Base-by-base conservation (phyloP, 2,329 filamentous ascomycete species). In the Botrytis byssoidea region DNA sequence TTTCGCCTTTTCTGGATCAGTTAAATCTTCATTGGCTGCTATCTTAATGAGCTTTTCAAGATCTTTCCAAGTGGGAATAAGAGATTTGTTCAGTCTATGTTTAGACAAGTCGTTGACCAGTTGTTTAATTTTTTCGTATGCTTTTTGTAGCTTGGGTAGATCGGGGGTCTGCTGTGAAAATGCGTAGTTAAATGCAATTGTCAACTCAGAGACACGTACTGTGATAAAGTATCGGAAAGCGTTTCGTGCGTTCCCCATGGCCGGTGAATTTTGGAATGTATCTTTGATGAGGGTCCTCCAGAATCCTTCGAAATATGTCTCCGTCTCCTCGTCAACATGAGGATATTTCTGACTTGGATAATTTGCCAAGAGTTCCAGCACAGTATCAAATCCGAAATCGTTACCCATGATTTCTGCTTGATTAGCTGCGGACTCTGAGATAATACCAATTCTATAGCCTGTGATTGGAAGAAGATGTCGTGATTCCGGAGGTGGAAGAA, bases 241-340 rank as follows among this genome's bases (percentile, higher is more conserved):
- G 3, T 40, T 16, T 40, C 72, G 44, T 32, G 72, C 72, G 5
- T 73, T 40, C 4, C 65, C 37, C 0, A 14, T 63, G 12, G 74
- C 75, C 18, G 67, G 59, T 4, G 55, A 29, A n/a, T 67, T 70
- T 20, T 40, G 73, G 61, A 72, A 74, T 2, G 73, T 74, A 8
- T 76, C 73, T 68, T 74, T 73, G 29, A 76, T 74, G 5, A 75
- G 22, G 1, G 75, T 71, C 10, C 71, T 67, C 75, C 74, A 76
- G 29, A 76, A 75, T 29, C 65, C 71, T 29, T 76, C 74, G 29
- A 71, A 66, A 37, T 67, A 46, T 29, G 73, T 65, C 29, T 48
- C 55, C 0, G 40, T 44, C 3, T 66, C 40, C 16, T n/a, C 16
- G 22, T 37, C 32, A 6, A 42, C 6, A 14, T 32, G 18, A 9